These are phyloP conservation scores for Vanrija pseudolonga DNA, from an alignment of 1,284 basidiomycete genomes.

Conservation along the genomic window DNA sequence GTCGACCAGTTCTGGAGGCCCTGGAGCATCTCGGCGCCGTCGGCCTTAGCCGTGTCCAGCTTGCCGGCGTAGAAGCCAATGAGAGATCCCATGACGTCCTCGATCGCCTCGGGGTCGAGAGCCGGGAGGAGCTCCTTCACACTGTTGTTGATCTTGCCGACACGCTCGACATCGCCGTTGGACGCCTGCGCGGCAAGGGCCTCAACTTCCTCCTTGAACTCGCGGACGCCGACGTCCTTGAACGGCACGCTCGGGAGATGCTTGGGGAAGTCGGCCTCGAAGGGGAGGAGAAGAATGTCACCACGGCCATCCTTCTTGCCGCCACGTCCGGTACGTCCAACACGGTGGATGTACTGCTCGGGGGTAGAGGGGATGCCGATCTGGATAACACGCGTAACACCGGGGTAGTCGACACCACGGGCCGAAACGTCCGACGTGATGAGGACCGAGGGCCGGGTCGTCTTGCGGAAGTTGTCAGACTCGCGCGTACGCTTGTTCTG, in stretches of 20 bases:
- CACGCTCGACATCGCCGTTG: slow-evolving; percentile 14
- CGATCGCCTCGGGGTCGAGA: slow-evolving; percentile 59
- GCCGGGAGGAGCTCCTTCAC: slow-evolving; percentile 45
- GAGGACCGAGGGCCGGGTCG: slow-evolving; percentile 63
- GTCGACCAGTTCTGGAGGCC: slow-evolving; percentile 66
- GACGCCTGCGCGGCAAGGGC: slow-evolving; percentile 51
- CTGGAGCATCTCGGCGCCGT: slow-evolving; percentile 53
- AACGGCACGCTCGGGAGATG: slow-evolving; percentile 69
- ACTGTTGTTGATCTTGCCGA: slow-evolving; percentile 45
- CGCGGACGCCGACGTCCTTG: slow-evolving; percentile 57
- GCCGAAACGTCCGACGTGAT: slow-evolving; percentile 88
- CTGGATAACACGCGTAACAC: slow-evolving; percentile 90
- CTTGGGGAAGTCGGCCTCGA: slow-evolving; percentile 72
- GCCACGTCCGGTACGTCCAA: slow-evolving; percentile 86
- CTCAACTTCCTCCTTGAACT: slow-evolving; percentile 56
- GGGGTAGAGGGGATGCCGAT: slow-evolving; percentile 69
- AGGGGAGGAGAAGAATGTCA: slow-evolving; percentile 81
- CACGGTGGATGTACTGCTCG: slow-evolving; percentile 86
- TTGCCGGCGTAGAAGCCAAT: slow-evolving; percentile 73
- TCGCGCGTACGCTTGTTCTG: slow-evolving; percentile 65
- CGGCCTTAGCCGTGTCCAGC: slow-evolving; percentile 54
- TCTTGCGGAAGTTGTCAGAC: slow-evolving; percentile 65
- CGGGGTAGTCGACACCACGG: slow-evolving; percentile 84
- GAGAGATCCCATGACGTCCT: slow-evolving; percentile 65
- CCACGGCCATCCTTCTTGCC: slow-evolving; percentile 65